phyloP scores from a whole-genome alignment of 1,284 basidiomycete genomes.

The Spongiforma sp. region DNA sequence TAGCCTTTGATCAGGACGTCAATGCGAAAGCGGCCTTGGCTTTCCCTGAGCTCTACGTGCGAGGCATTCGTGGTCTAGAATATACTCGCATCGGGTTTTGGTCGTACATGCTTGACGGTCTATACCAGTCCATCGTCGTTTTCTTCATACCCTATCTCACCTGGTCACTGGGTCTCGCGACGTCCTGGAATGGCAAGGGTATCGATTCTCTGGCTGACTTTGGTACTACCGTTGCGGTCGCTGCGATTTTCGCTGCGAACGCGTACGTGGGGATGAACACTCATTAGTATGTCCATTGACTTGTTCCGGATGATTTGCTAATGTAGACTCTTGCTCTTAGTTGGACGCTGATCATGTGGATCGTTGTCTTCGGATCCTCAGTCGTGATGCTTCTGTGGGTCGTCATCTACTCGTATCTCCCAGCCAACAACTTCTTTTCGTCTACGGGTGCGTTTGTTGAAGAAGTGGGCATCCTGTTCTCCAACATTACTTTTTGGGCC shows the following conservation, averaged over 20 bases:
- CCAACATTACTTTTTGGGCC: constrained; percentile 84
- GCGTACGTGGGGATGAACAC: constrained; percentile 89
- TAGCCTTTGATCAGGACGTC: constrained; percentile 98
- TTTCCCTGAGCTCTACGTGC: constrained; percentile 95
- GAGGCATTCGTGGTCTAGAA: constrained; percentile 92
- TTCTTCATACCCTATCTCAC: constrained; percentile 90
- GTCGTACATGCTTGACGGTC: constrained; percentile 94
- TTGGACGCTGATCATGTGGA: constrained; percentile 89
- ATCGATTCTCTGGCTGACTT: constrained; percentile 87
- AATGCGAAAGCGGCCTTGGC: constrained; percentile 96
- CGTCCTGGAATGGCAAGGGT: constrained; percentile 75
- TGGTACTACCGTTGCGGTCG: constrained; percentile 90
- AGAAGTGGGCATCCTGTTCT: constrained; percentile 78
- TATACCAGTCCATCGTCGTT: constrained; percentile 90
- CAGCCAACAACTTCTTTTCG: constrained; percentile 37
- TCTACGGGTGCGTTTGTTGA: constrained; percentile 70
- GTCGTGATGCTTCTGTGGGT: constrained; percentile 86
- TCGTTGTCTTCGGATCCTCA: constrained; percentile 80
- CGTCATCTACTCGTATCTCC: constrained; percentile 82
- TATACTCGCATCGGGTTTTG: constrained; percentile 94
- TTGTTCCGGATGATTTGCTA: constrained; percentile 4
- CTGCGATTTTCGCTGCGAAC: constrained; percentile 89
- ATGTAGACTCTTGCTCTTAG: constrained; percentile 42
- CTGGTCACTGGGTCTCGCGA: constrained; percentile 67
- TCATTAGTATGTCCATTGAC: constrained; percentile 67